These are phyloP conservation scores for Curvularia hawaiiensis DNA, from an alignment of 2,329 filamentous ascomycete species.

Conservation along the genomic window DNA sequence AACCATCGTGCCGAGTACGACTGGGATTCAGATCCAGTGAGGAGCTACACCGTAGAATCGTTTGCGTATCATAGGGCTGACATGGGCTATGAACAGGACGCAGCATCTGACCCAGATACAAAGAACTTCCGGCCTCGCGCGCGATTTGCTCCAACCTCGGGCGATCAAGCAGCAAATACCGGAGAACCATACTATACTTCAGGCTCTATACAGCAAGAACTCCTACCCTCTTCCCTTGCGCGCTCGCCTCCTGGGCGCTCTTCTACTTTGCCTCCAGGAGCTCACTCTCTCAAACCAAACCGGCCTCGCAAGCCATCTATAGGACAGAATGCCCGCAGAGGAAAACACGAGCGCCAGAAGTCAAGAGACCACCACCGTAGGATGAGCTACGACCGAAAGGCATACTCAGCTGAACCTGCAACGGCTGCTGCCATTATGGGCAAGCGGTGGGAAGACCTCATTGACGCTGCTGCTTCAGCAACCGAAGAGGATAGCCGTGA, in stretches of 20 bases:
- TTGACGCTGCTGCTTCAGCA: slow-evolving; percentile 90
- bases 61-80: slow-evolving; percentile 26
- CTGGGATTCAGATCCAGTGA: slow-evolving; percentile 47
- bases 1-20: slow-evolving; percentile 73
- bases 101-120: slow-evolving; percentile 46
- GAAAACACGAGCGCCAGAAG: slow-evolving; percentile 79
- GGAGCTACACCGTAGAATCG: slow-evolving; percentile 20
- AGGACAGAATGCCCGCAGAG: slow-evolving; percentile 75
- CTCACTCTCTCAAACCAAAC: slow-evolving; percentile 71
- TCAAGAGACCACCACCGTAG: slow-evolving; percentile 77
- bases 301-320: slow-evolving; percentile 86
- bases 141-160: slow-evolving; percentile 48
- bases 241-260: slow-evolving; percentile 86
- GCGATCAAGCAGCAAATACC: slow-evolving; percentile 73
- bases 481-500: slow-evolving; percentile 90
- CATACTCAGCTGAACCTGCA: slow-evolving; percentile 82
- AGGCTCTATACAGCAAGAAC: slow-evolving; percentile 69
- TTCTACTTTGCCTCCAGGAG: slow-evolving; percentile 83
- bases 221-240: slow-evolving; percentile 80
- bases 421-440: slow-evolving; percentile 73
- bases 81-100: slow-evolving; percentile 38
- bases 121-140: slow-evolving; percentile 47
- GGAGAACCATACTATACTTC: slow-evolving; percentile 51
- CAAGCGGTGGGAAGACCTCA: slow-evolving; percentile 94
- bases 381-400: slow-evolving; percentile 77